Evolutionary conservation across 106 monocot genomes (phyloP), one percentile per base, ranked within the genome.

Genomic region (Platanthera zijinensis): DNA sequence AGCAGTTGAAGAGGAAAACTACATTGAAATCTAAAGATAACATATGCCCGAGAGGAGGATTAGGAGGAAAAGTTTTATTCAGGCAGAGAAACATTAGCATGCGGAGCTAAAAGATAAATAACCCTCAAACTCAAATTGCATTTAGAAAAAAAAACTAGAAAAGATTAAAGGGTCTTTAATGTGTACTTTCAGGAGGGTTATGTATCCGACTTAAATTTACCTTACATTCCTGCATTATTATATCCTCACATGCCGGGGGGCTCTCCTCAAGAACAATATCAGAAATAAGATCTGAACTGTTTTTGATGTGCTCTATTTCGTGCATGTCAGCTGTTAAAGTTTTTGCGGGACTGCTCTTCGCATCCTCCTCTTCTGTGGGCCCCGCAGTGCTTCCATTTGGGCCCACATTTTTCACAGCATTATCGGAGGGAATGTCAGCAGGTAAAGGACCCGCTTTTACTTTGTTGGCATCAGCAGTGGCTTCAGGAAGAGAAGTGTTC

Each of bases 131-230:
- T 22, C 8, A 51, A 51, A 72, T 50, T 7, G 72, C 72, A 30
- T 68, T 68, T 9, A 25, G 13, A 32, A 10, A 68, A 7, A 68
- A 68, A 53, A 53, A 53, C 52, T 30, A 21, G 10, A 5, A 72
- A 72, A 72, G 4, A 51, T 3, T 18, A 21, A 51, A 51, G 7
- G 19, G 9, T 39, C 51, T 72, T 51, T 51, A 72, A 72, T 72
- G 72, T 50, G 72, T 51, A 51, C 72, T 72, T 72, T 72, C 72
- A 50, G 72, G 22, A 72, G 72, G 51, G 72, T 72, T 51, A 72
- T 72, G 72, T 72, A 72, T 72, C 72, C 72, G 50, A 72, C 21
- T 72, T 72, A 72, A 72, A 51, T 25, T 72, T 72, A 72, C 72
- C 72, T 51, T 72, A 72, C 72, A 72, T 51, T 72, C 72, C 51